phyloP scores from a whole-genome alignment of 768 basidiomycete species.

The Lentinula raphanica region DNA sequence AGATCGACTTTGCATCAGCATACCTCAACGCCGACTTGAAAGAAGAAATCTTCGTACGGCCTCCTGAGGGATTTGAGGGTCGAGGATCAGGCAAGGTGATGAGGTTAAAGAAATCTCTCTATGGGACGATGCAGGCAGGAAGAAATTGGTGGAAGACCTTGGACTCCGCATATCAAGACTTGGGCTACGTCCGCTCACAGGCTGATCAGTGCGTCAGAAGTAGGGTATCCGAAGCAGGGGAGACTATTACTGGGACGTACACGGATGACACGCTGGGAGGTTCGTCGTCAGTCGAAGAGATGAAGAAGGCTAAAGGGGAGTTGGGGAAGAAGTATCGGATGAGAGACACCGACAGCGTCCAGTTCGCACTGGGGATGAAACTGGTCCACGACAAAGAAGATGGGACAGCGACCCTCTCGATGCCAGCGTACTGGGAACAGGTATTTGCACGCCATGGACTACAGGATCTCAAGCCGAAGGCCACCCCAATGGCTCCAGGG shows the following conservation, averaged over 20 bases:
- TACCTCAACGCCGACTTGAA: no score
- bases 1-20: no score
- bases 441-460: no score
- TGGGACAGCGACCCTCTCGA: no score
- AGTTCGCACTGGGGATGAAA: constrained; percentile 4
- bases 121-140: constrained; percentile 10
- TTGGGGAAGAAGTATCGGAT: background rate
- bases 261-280: no score
- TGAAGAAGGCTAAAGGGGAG: constrained; percentile 5
- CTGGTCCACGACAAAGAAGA: constrained; percentile 1
- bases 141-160: constrained; percentile 8
- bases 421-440: no score
- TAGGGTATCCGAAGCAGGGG: background rate
- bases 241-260: constrained; percentile 8
- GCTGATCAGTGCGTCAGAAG: constrained; percentile 10
- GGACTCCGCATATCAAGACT: background rate
- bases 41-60: constrained; percentile 12
- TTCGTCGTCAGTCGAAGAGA: no score
- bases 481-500: constrained; percentile 11
- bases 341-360: constrained; percentile 1
- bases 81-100: constrained; percentile 1
- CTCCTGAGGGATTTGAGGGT: no score
- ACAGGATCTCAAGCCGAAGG: background rate
- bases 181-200: constrained; percentile 6
- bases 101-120: constrained; percentile 4